Percentiles rank a stretch among this genome's conserved stretches.
Evolutionary conservation across 106 monocot species (phyloP).

Genomic region (Dactylorhiza incarnata): DNA sequence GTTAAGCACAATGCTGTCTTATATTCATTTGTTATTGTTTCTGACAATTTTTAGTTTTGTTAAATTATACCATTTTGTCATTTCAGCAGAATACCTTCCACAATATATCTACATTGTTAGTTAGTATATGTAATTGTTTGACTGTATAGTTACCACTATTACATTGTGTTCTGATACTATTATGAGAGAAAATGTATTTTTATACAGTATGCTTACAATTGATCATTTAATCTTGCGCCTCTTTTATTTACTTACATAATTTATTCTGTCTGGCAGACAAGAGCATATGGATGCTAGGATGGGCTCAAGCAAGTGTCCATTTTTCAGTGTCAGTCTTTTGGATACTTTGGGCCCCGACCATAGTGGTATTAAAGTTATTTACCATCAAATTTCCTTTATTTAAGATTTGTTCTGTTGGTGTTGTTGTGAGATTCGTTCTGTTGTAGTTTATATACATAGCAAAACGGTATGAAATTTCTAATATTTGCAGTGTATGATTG

Average conservation of each 20-base stretch:
- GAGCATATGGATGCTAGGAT: slow-evolving; percentile 55
- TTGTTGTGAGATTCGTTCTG: neutral
- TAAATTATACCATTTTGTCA: neutral
- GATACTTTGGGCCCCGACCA: slow-evolving; percentile 90
- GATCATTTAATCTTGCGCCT: neutral
- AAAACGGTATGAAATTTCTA: neutral
- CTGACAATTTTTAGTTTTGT: neutral
- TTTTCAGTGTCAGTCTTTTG: slow-evolving; percentile 73
- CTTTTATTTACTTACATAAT: neutral
- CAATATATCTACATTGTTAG: neutral
- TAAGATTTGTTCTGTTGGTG: neutral
- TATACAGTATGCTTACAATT: neutral
- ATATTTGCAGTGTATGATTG: neutral
- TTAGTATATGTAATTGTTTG: slow-evolving; percentile 1
- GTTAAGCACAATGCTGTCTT: neutral
- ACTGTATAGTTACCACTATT: neutral
- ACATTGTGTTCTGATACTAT: neutral
- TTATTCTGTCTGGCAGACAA: slow-evolving; percentile 50
- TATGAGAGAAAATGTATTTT: neutral
- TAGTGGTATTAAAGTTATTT: slow-evolving; percentile 59
- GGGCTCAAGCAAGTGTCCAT: slow-evolving; percentile 76
- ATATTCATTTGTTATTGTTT: neutral
- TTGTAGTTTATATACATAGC: neutral
- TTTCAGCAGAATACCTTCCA: neutral
- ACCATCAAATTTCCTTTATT: neutral